These are phyloP conservation scores for Arthrobotrys conoides DNA, from an alignment of 2,329 filamentous ascomycete genomes.

Conservation along the genomic window DNA sequence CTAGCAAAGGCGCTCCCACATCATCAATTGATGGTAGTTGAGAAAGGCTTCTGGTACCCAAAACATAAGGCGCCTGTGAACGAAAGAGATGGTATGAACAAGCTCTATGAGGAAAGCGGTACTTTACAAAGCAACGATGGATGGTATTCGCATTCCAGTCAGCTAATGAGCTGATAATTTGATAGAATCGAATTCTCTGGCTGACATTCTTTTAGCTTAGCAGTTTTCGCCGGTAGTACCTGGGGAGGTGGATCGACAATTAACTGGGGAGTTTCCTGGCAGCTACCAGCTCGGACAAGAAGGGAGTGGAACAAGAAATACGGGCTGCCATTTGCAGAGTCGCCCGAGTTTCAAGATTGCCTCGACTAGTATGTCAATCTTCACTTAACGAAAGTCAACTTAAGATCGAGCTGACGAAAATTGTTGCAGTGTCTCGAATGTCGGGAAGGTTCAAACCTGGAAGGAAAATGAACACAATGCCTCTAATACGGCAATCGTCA, in stretches of 20 bases:
- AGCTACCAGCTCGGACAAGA: conserved; percentile 63
- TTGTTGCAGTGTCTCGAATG: conserved; percentile 36
- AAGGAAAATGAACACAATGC: conserved; percentile 46
- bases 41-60: conserved; percentile 79
- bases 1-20: conserved; percentile 77
- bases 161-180: conserved; percentile 1
- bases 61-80: conserved; percentile 63
- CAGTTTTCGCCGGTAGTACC: conserved; percentile 77
- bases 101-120: conserved; percentile 48
- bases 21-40: conserved; percentile 73
- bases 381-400: neutral
- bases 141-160: conserved; percentile 26
- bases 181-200: conserved; percentile 65
- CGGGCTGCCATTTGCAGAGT: conserved; percentile 81
- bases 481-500: conserved; percentile 24
- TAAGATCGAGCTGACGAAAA: neutral
- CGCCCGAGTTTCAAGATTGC: conserved; percentile 80
- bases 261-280: conserved; percentile 81
- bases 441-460: conserved; percentile 45
- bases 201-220: conserved; percentile 67
- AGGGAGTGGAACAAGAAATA: conserved; percentile 79
- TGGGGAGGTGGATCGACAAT: conserved; percentile 91
- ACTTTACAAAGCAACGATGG: conserved; percentile 50
- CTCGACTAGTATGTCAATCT: conserved; percentile 72
- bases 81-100: conserved; percentile 50